Conservation (phyloP, 441 rosid species). For the Macaranga tanarius region DNA sequence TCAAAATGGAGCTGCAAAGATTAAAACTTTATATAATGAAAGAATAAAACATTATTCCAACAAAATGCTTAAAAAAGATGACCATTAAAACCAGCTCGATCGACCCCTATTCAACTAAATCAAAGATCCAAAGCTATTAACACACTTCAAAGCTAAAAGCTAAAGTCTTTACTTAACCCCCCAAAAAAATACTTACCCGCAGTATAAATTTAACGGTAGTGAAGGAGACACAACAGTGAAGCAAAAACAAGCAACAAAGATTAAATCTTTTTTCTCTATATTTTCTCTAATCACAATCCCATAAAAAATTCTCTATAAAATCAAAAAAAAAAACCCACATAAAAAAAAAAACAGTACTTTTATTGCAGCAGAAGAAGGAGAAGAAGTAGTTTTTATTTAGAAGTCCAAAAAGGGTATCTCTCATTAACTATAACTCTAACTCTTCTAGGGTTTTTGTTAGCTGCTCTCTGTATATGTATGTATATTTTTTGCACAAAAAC, state of each 20-base stretch:
- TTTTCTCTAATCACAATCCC: constrained; percentile 18
- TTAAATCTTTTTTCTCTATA: neutral
- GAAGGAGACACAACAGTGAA: constrained; percentile 14
- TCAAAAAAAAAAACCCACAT: neutral
- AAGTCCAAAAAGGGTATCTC: constrained; percentile 2
- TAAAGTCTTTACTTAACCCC: constrained; percentile 16
- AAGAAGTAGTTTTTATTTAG: constrained; percentile 4
- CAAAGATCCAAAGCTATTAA: constrained; percentile 32
- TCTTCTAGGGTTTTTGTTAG: constrained; percentile 27
- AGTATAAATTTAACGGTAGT: constrained; percentile 32
- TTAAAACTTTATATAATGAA: constrained; percentile 12
- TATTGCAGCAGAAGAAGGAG: neutral
- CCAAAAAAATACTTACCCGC: constrained; percentile 34
- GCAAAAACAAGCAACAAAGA: neutral
- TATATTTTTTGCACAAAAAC: neutral
- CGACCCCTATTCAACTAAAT: constrained; percentile 39
- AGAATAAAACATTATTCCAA: constrained; percentile 13
- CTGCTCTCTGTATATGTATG: constrained; percentile 14
- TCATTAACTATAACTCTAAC: neutral
- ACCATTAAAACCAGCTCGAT: constrained; percentile 37
- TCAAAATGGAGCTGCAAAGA: constrained; percentile 12
- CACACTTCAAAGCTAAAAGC: neutral
- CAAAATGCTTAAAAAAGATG: constrained; percentile 5
- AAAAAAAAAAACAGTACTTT: no score
- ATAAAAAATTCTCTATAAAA: constrained; percentile 13